Conservation (phyloP, 805 yeast species). For the Hanseniaspora singularis region DNA sequence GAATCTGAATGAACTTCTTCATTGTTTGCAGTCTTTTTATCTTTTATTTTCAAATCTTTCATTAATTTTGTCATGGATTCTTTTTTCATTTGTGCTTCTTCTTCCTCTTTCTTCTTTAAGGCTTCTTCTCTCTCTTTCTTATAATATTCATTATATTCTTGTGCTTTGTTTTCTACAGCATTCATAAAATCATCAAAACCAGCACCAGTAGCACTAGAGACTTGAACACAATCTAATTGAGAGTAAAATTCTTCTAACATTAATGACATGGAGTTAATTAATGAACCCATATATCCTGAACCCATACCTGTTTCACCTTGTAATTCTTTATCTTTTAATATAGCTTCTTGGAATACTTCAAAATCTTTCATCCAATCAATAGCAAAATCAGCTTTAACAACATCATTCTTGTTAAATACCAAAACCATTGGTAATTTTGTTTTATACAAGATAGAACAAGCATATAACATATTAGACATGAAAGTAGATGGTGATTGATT, state of each 20-base stretch:
- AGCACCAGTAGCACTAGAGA: conserved; percentile 81
- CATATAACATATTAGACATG: conserved; percentile 96
- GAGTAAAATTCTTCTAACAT: conserved; percentile 94
- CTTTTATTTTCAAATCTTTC: conserved; percentile 71
- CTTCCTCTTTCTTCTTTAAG: conserved; percentile 60
- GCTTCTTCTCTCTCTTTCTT: conserved; percentile 77
- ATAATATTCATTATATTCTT: conserved; percentile 75
- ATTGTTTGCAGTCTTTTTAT: conserved; percentile 23
- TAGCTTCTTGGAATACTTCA: conserved; percentile 75
- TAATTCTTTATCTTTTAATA: conserved; percentile 53
- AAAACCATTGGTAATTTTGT: conserved; percentile 93
- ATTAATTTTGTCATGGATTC: conserved; percentile 59
- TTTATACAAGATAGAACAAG: conserved; percentile 91
- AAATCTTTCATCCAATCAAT: conserved; percentile 96
- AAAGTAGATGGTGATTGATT: conserved; percentile 90
- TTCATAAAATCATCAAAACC: conserved; percentile 84
- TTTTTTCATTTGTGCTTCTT: conserved; percentile 60
- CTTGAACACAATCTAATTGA: conserved; percentile 83
- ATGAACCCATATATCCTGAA: conserved; percentile 86
- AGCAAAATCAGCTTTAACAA: conserved; percentile 71
- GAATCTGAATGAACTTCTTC: conserved; percentile 42
- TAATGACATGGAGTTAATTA: conserved; percentile 87
- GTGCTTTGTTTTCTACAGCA: conserved; percentile 77
- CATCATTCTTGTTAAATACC: conserved; percentile 92
- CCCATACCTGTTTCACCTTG: conserved; percentile 42